phyloP scores from a whole-genome alignment of 2,329 filamentous ascomycete species.

The Colletotrichum tamarilloi region DNA sequence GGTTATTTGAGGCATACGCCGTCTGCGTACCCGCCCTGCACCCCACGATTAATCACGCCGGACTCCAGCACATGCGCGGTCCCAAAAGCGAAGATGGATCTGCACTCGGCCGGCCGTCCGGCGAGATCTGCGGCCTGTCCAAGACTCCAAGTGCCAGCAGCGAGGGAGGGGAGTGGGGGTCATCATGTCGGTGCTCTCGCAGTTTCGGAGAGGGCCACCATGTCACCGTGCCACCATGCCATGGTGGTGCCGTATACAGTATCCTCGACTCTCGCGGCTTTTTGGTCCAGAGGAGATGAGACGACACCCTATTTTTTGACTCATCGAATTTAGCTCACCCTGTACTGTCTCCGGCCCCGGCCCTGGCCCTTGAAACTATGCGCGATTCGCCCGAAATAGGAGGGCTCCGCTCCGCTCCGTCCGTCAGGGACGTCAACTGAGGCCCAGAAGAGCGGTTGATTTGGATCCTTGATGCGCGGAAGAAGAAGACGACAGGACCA shows the following conservation, averaged over 20 bases:
- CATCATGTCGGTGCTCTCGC: conserved; percentile 31
- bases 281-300: conserved; percentile 3
- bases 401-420: conserved; percentile 33
- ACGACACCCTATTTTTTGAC: conserved; percentile 29
- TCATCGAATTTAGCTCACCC: conserved; percentile 22
- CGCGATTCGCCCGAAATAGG: conserved; percentile 33
- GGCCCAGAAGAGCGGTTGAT: background rate
- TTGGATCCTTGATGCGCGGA: background rate
- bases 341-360: conserved; percentile 30
- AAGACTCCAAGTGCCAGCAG: conserved; percentile 14
- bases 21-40: conserved; percentile 25
- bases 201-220: conserved; percentile 26
- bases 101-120: conserved; percentile 31
- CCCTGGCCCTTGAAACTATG: conserved; percentile 32
- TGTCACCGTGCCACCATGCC: background rate
- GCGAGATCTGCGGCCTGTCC: conserved; percentile 22
- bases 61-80: conserved; percentile 25
- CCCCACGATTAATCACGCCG: conserved; percentile 33
- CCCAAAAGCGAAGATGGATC: conserved; percentile 20
- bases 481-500: background rate
- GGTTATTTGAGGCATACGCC: conserved; percentile 33
- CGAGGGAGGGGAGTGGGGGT: conserved; percentile 26
- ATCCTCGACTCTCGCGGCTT: background rate
- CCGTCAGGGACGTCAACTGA: conserved; percentile 7
- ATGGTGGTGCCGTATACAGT: background rate